Evolutionary conservation across 129 eudicot species (phyloP), one percentile per base, ranked within the genome.

Genomic region (Arctium lappa): DNA sequence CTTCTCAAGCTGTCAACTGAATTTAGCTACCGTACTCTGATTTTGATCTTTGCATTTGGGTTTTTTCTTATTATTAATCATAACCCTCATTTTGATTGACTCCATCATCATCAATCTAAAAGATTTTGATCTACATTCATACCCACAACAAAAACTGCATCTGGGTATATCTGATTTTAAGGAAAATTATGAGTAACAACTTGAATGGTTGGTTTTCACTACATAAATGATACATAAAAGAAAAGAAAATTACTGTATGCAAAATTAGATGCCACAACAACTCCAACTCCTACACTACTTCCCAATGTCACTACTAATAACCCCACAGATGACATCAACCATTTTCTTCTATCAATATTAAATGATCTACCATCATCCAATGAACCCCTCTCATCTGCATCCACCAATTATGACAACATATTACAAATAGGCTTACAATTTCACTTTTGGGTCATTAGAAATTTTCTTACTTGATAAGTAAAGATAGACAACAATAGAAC

Each of bases 231-330:
- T 22, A 22, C 27, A 22, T 22, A 22, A 22, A 22, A 22, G 27
- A 69, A 3, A 80, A 50, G 75, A 75, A 78, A 75, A 81, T 91
- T 91, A 93, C 95, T 93, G 72, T 93, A 92, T 15, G 97, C 92
- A 60, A 85, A 93, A 79, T 93, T 81, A 85, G 95, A 81, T 70
- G 97, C 95, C 84, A 65, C 8, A 62, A 93, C 92, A 77, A 70
- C 86, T 78, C 74, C 83, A 71, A 65, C 73, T 72, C 83, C 77
- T 74, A 83, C 84, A 71, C 44, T 22, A 74, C 48, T 81, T 69
- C 80, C 82, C 72, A 85, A 60, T 70, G 82, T 53, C 5, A 86
- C 81, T 4, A 88, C 83, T 46, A 91, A 79, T 56, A 88, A 73
- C 68, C 92, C 92, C 39, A 89, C 74, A 44, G 93, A 91, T 31